Percentiles rank a stretch among this genome's conserved stretches.
phyloP scores from a whole-genome alignment of 176 grass and related monocot genomes.

The Cymbopogon citratus region DNA sequence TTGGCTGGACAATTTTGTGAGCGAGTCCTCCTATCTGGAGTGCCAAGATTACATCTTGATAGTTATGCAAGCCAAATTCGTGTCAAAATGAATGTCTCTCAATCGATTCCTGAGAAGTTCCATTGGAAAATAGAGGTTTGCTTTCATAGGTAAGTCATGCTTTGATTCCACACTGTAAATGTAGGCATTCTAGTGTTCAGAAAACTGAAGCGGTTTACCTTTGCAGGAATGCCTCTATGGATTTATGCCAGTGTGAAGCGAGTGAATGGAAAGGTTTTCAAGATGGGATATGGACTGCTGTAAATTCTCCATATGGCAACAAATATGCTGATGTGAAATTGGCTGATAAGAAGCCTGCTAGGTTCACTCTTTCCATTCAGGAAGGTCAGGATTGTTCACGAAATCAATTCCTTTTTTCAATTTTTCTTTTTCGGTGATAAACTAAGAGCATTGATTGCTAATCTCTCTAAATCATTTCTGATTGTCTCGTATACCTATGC shows the following conservation, averaged over 20 bases:
- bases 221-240: slow-evolving; percentile 65
- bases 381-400: slow-evolving; percentile 47
- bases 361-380: slow-evolving; percentile 67
- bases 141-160: slow-evolving; percentile 66
- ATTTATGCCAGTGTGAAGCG: slow-evolving; percentile 57
- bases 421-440: neutral
- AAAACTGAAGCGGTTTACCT: slow-evolving; percentile 30
- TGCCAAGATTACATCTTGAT: slow-evolving; percentile 57
- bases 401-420: neutral
- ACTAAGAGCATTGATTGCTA: slow-evolving; percentile 3
- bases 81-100: slow-evolving; percentile 60
- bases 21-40: slow-evolving; percentile 51
- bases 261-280: slow-evolving; percentile 70
- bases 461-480: slow-evolving; percentile 11
- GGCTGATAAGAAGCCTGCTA: slow-evolving; percentile 58
- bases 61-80: slow-evolving; percentile 58
- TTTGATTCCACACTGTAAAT: neutral
- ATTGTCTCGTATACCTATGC: slow-evolving; percentile 16
- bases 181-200: neutral
- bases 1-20: slow-evolving; percentile 58
- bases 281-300: slow-evolving; percentile 58
- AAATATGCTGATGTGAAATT: slow-evolving; percentile 80
- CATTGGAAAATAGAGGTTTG: slow-evolving; percentile 75
- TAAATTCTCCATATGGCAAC: slow-evolving; percentile 65
- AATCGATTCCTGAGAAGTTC: slow-evolving; percentile 57